phyloP scores from a whole-genome alignment of 768 basidiomycete genomes.

The Russula brevipes region DNA sequence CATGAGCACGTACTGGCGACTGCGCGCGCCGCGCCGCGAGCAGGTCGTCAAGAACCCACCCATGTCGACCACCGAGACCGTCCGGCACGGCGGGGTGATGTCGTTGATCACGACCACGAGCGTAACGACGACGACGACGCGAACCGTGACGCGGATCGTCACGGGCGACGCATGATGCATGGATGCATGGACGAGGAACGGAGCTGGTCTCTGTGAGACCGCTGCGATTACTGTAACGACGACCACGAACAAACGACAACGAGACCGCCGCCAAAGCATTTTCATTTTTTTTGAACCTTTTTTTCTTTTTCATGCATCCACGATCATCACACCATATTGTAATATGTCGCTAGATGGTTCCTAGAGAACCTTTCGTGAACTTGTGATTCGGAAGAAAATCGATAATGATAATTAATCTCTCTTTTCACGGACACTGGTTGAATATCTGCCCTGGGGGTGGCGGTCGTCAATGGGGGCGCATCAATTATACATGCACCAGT shows the following conservation, averaged over 20 bases:
- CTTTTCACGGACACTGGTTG: too few relatives aligned
- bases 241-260: background rate
- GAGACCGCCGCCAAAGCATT: background rate
- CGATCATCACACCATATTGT: background rate
- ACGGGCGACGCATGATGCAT: slow-evolving; percentile 16
- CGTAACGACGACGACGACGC: slow-evolving; percentile 23
- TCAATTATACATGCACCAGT: too few relatives aligned
- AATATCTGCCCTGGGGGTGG: too few relatives aligned
- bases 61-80: slow-evolving; percentile 13
- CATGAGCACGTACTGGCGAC: slow-evolving; percentile 22
- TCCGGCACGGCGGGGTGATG: slow-evolving; percentile 14
- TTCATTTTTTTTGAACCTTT: background rate
- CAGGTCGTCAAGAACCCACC: slow-evolving; percentile 24
- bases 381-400: background rate
- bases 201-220: background rate
- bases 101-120: slow-evolving; percentile 25
- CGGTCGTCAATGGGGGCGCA: too few relatives aligned
- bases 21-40: slow-evolving; percentile 21
- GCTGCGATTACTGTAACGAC: background rate
- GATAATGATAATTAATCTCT: background rate
- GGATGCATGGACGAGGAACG: too few relatives aligned
- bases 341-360: too few relatives aligned
- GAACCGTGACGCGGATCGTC: slow-evolving; percentile 21
- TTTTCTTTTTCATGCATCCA: background rate
- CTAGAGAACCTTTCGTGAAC: background rate